Base-by-base conservation (phyloP, 495 filamentous ascomycete species). In the Delitschia confertaspora region DNA sequence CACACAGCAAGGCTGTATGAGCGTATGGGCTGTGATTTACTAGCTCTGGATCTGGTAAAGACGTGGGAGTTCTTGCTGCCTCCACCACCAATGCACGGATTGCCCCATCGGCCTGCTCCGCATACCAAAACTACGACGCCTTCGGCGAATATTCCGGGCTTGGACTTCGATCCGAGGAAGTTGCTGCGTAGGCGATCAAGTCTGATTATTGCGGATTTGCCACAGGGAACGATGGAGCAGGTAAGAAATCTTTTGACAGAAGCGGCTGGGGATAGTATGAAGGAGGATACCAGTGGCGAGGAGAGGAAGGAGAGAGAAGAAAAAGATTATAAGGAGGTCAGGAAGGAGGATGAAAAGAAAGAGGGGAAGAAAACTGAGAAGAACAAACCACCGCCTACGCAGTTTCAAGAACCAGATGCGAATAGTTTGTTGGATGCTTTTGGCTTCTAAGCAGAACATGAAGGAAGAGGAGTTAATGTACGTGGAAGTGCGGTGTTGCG, bases 21-120 rank as follows among this genome's bases (percentile, higher is more conserved):
- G 59, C 78, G 93, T 0, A 96, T 96, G 93, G 91, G 91, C 9
- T 93, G 91, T 55, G 89, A 94, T 59, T 55, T 95, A n/a, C 74
- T 95, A 1, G 91, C 93, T 8, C 66, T 98, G 8, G 86, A 93
- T 52, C 60, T 89, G 9, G 56, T 59, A n/a, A 43, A 45, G 20
- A 59, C 44, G 22, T 59, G 56, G 56, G 56, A 59, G 33, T 59
- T 59, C 65, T n/a, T n/a, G n/a, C 67, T 93, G 33, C 65, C 65
- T 5, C 70, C 69, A 5, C 55, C 75, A 0, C 58, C 60, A 18
- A 37, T 53, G 33, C 27, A 20, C 31, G 19, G 35, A 17, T 38
- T n/a, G 4, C 20, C 39, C 65, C 66, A 88, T 34, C 65, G 63
- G 6, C 69, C 68, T 4, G 30, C 46, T 16, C 41, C 26, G 5